phyloP scores from a whole-genome alignment of 2,329 filamentous ascomycete species.

The Sclerotinia trifoliorum region DNA sequence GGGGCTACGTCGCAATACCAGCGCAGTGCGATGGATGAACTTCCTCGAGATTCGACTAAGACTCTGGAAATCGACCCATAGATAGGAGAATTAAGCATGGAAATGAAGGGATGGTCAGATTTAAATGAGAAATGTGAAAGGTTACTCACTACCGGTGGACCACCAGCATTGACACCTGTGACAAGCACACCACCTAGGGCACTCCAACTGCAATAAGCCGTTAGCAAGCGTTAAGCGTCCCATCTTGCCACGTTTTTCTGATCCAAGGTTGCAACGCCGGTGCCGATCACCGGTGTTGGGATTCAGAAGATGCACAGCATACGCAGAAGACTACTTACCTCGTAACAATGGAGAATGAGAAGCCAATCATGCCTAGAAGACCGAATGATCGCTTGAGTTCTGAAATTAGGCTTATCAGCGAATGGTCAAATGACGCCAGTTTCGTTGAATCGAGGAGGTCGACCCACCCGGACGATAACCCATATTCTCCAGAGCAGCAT shows the following conservation, averaged over 20 bases:
- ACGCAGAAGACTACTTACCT: constrained; percentile 38
- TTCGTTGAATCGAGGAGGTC: neutral
- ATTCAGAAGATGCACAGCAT: constrained; percentile 25
- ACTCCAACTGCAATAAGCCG: constrained; percentile 47
- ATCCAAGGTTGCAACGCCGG: constrained; percentile 8
- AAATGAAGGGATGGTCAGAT: constrained; percentile 5
- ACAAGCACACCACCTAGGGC: constrained; percentile 56
- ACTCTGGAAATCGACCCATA: constrained; percentile 13
- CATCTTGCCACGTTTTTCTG: constrained; percentile 25
- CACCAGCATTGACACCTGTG: constrained; percentile 54
- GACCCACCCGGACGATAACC: constrained; percentile 34
- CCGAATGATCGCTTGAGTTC: constrained; percentile 57
- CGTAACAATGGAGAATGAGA: constrained; percentile 58
- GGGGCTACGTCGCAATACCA: constrained; percentile 11
- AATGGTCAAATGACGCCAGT: constrained; percentile 14
- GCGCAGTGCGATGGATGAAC: constrained; percentile 9
- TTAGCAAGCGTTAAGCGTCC: constrained; percentile 28
- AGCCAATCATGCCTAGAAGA: constrained; percentile 57
- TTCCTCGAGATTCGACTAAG: neutral
- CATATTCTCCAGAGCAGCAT: constrained; percentile 31
- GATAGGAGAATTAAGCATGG: constrained; percentile 22
- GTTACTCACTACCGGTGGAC: constrained; percentile 48
- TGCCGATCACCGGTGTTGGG: constrained; percentile 23
- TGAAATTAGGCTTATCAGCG: constrained; percentile 31
- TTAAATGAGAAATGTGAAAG: constrained; percentile 16